These are phyloP conservation scores for Zhuliangozyma parablackwelliae DNA, from an alignment of 1,139 yeast species.

Conservation along the genomic window DNA sequence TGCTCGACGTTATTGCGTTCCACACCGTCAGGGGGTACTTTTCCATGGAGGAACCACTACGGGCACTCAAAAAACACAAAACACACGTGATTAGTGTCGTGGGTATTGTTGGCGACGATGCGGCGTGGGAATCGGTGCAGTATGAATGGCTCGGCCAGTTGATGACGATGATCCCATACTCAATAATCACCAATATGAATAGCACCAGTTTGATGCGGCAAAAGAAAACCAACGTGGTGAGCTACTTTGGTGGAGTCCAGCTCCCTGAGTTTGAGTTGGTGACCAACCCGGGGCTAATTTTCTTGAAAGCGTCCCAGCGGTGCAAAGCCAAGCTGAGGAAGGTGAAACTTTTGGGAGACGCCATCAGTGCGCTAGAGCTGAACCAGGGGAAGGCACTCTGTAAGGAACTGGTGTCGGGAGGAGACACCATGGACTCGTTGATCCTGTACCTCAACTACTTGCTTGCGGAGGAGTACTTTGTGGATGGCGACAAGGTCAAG, in stretches of 20 bases:
- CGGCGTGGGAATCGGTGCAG: slow-evolving; percentile 42
- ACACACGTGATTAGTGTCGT: slow-evolving; percentile 51
- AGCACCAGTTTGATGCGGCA: slow-evolving; percentile 8
- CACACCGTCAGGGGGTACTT: slow-evolving; percentile 62
- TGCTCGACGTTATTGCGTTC: slow-evolving; percentile 58
- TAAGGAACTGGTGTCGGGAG: slow-evolving; percentile 5
- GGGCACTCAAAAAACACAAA: slow-evolving; percentile 60
- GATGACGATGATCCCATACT: slow-evolving; percentile 40
- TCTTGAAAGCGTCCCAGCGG: slow-evolving; percentile 19
- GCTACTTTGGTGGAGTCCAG: slow-evolving; percentile 34
- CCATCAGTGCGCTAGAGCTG: slow-evolving; percentile 23
- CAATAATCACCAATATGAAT: slow-evolving; percentile 30
- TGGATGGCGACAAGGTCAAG: slow-evolving; percentile 2
- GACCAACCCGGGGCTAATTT: slow-evolving; percentile 28
- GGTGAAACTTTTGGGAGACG: slow-evolving; percentile 28
- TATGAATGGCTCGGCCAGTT: slow-evolving; percentile 57
- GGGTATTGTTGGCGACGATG: slow-evolving; percentile 12
- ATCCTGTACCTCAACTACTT: slow-evolving; percentile 38
- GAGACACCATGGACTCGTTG: slow-evolving; percentile 6
- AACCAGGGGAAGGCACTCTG: slow-evolving; percentile 6
- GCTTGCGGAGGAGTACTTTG: slow-evolving; percentile 43
- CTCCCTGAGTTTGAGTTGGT: slow-evolving; percentile 21
- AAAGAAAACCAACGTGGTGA: slow-evolving; percentile 8
- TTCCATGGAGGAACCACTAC: slow-evolving; percentile 54
- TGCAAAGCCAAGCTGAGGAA: slow-evolving; percentile 2